Evolutionary conservation across 257 asterid species (phyloP).

Genomic region (Knoxia roxburghii): DNA sequence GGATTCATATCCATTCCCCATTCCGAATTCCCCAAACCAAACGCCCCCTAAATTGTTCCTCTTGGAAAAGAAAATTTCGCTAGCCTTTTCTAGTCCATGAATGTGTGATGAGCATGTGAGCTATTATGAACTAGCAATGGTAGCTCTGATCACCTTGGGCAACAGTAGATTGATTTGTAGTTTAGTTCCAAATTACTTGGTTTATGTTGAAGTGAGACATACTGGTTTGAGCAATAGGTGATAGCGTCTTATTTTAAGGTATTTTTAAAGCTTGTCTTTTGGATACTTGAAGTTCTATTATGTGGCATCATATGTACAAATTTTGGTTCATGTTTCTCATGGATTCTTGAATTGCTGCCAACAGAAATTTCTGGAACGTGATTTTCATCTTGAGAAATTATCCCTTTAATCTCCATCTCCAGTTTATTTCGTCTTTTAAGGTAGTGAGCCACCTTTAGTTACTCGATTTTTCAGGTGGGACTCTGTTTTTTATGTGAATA

Average conservation of each 20-base stretch:
- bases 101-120: not conserved
- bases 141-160: not conserved
- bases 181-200: not conserved
- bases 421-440: slow-evolving; percentile 73
- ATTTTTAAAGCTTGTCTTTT: not conserved
- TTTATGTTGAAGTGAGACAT: not conserved
- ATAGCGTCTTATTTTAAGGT: not conserved
- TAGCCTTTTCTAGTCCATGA: not conserved
- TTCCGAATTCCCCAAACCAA: no score
- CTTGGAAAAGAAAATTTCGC: not conserved
- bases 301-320: not conserved
- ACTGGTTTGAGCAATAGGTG: not conserved
- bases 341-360: slow-evolving; percentile 8
- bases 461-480: slow-evolving; percentile 97
- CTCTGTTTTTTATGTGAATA: no score
- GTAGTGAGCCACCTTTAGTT: slow-evolving; percentile 81
- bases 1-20: no score
- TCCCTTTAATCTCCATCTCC: slow-evolving; percentile 73
- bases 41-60: not conserved
- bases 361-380: slow-evolving; percentile 86
- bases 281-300: not conserved
- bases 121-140: slow-evolving; percentile 3
- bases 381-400: slow-evolving; percentile 77
- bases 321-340: not conserved
- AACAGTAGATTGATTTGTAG: no score